These are phyloP conservation scores for Beauveria sp. DNA, from an alignment of 2,329 filamentous ascomycete species.

Conservation along the genomic window DNA sequence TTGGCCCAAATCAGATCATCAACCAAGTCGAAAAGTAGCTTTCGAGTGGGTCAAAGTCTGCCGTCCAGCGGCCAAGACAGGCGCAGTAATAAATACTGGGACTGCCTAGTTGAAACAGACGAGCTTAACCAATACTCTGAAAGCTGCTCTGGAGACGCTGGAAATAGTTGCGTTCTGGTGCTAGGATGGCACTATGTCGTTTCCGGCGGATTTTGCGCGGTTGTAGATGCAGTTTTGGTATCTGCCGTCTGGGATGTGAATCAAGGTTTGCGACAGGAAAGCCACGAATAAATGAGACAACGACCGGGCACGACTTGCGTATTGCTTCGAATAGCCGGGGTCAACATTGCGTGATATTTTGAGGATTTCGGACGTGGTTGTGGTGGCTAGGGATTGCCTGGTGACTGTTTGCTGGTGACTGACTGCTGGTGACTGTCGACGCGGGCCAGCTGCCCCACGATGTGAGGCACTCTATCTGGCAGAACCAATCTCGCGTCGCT, in stretches of 20 bases:
- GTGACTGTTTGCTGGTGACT: background rate
- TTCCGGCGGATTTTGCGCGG: background rate
- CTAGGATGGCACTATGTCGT: background rate
- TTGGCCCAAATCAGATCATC: slow-evolving; percentile 1
- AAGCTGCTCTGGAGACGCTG: background rate
- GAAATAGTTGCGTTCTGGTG: background rate
- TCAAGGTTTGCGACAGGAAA: background rate
- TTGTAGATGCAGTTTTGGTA: background rate
- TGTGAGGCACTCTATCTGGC: slow-evolving; percentile 4
- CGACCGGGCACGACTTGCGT: too few relatives aligned
- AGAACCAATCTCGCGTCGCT: slow-evolving; percentile 9
- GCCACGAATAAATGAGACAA: background rate
- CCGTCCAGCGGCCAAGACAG: background rate
- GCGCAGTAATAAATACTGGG: background rate
- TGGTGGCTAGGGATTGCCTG: background rate
- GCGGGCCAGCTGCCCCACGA: background rate
- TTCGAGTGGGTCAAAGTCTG: slow-evolving; percentile 3
- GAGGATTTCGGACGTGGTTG: background rate
- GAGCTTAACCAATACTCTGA: background rate
- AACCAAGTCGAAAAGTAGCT: background rate
- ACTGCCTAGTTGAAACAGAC: background rate
- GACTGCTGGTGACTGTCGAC: background rate
- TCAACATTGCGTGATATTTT: background rate
- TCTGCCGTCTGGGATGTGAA: background rate
- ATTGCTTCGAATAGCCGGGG: background rate